phyloP scores from a whole-genome alignment of 768 basidiomycete genomes.

The Phylloporus sp. region DNA sequence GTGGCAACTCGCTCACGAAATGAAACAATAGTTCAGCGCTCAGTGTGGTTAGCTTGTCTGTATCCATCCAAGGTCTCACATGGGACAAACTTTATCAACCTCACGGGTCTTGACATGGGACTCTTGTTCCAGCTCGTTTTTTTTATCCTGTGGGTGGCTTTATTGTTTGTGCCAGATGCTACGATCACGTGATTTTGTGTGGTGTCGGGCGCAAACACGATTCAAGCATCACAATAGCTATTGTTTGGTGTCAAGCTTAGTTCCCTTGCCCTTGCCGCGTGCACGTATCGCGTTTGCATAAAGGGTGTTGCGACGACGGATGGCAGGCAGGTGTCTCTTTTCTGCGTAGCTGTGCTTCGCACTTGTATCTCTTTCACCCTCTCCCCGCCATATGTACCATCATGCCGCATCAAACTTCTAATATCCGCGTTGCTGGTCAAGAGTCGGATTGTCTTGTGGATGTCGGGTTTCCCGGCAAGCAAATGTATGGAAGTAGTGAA shows the following conservation, averaged over 20 bases:
- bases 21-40: slow-evolving; percentile 12
- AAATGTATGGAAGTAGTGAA: slow-evolving; percentile 22
- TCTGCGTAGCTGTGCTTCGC: slow-evolving; percentile 30
- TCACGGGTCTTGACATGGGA: too few relatives aligned
- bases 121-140: not conserved
- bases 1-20: not conserved
- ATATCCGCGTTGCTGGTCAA: slow-evolving; percentile 29
- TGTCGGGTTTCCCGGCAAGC: slow-evolving; percentile 8
- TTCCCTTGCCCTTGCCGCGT: slow-evolving; percentile 7
- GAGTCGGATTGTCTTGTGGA: slow-evolving; percentile 7
- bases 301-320: slow-evolving; percentile 11
- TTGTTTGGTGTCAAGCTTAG: slow-evolving; percentile 22
- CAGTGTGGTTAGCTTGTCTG: slow-evolving; percentile 8
- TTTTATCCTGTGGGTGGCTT: slow-evolving; percentile 5
- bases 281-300: slow-evolving; percentile 13
- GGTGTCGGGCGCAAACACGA: not conserved
- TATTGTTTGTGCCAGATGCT: slow-evolving; percentile 22
- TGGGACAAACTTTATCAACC: slow-evolving; percentile 13
- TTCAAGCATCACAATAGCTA: slow-evolving; percentile 24
- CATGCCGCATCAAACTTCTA: slow-evolving; percentile 19
- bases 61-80: not conserved
- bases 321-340: not conserved
- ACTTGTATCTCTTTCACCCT: slow-evolving; percentile 8
- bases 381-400: slow-evolving; percentile 6
- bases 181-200: slow-evolving; percentile 20